Evolutionary conservation across 495 filamentous ascomycete genomes (phyloP).

Genomic region (Aspergillus biplanus): DNA sequence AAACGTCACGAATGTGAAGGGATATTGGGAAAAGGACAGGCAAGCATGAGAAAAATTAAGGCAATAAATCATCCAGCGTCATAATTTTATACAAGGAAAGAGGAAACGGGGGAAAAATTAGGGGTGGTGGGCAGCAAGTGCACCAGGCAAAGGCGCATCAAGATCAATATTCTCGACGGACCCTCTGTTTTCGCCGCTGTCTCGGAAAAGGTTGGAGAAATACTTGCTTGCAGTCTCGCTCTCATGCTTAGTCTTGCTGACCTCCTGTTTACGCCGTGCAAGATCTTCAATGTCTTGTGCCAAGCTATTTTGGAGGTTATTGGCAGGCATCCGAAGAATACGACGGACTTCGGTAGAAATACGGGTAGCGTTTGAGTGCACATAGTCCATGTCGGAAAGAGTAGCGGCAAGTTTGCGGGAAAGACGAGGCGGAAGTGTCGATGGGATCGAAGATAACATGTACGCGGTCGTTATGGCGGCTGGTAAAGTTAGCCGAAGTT

Average conservation of each 20-base stretch:
- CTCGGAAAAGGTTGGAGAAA: slow-evolving; percentile 82
- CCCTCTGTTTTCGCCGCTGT: slow-evolving; percentile 69
- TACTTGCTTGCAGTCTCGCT: slow-evolving; percentile 80
- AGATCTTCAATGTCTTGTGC: slow-evolving; percentile 83
- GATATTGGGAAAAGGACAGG: not conserved
- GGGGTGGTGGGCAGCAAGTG: slow-evolving; percentile 34
- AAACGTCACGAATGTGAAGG: slow-evolving; percentile 5
- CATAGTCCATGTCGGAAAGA: slow-evolving; percentile 83
- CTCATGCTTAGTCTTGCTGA: slow-evolving; percentile 71
- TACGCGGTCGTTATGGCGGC: slow-evolving; percentile 75
- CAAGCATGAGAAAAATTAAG: not conserved
- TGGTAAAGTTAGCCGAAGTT: slow-evolving; percentile 48
- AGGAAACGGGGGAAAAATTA: slow-evolving; percentile 19
- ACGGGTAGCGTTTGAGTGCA: slow-evolving; percentile 82
- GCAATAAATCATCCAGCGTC: slow-evolving; percentile 27
- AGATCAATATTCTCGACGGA: slow-evolving; percentile 82
- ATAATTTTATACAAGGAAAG: slow-evolving; percentile 26
- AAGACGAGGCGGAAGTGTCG: slow-evolving; percentile 84
- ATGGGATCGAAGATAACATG: slow-evolving; percentile 81
- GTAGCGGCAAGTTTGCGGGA: slow-evolving; percentile 79
- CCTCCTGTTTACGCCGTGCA: slow-evolving; percentile 74
- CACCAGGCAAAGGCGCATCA: slow-evolving; percentile 60
- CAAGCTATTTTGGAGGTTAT: slow-evolving; percentile 76
- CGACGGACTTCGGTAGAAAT: slow-evolving; percentile 83
- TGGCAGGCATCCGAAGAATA: slow-evolving; percentile 82